Percentiles rank a stretch among this genome's conserved stretches.
Conservation (phyloP, 371 early-diverging fungal species). For the Haplosporangium sp. region DNA sequence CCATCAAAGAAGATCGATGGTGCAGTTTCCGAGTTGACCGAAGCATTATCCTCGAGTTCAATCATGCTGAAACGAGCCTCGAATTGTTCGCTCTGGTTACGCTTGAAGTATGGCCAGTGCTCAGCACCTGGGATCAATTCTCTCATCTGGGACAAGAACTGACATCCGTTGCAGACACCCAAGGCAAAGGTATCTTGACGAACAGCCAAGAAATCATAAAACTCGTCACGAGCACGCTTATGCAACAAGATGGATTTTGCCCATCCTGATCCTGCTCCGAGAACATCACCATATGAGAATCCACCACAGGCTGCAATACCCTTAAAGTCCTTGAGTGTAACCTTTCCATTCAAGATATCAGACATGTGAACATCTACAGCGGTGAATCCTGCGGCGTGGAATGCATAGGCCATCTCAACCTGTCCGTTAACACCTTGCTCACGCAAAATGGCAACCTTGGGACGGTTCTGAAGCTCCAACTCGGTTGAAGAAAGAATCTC, state of each 20-base stretch:
- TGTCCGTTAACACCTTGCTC: constrained; percentile 98
- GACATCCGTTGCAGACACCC: constrained; percentile 98
- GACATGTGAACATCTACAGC: constrained; percentile 98
- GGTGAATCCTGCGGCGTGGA: constrained; percentile 91
- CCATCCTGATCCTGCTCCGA: constrained; percentile 98
- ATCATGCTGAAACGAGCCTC: constrained; percentile 92
- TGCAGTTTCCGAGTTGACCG: constrained; percentile 11
- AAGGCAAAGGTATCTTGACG: constrained; percentile 92
- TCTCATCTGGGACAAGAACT: constrained; percentile 90
- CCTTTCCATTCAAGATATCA: constrained; percentile 84
- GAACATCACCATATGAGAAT: constrained; percentile 97
- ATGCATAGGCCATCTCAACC: constrained; percentile 94
- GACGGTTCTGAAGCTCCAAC: constrained; percentile 58
- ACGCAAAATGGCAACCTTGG: constrained; percentile 93
- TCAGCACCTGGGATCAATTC: constrained; percentile 86
- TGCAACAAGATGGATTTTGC: constrained; percentile 90
- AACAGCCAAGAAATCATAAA: constrained; percentile 81
- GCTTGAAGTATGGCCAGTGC: constrained; percentile 91
- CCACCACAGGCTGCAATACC: constrained; percentile 97
- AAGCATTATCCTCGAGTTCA: constrained; percentile 61
- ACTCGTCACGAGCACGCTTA: constrained; percentile 75
- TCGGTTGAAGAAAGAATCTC: constrained; percentile 51
- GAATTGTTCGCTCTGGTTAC: constrained; percentile 93
- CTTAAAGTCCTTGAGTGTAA: constrained; percentile 76
- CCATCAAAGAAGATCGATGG: constrained; percentile 83